Conservation (phyloP, 179 eudicot genomes). For the Heliamphora pulchella region DNA sequence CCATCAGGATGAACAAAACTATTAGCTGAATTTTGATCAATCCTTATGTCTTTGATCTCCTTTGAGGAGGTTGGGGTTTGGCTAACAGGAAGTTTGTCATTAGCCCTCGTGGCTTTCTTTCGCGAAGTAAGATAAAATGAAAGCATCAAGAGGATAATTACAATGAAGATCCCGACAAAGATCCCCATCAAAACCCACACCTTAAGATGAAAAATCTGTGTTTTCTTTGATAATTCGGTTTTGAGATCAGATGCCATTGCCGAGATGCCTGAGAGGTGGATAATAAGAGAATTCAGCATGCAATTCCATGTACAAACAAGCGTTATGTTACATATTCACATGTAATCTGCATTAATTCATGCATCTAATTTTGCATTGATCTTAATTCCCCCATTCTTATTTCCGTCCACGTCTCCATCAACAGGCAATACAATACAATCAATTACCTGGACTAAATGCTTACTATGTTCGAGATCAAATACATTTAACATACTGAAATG, state of each 20-base stretch:
- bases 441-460: neutral
- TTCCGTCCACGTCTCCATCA: neutral
- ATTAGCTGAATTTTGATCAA: constrained; percentile 48
- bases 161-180: constrained; percentile 46
- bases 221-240: constrained; percentile 48
- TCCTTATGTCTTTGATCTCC: constrained; percentile 63
- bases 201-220: constrained; percentile 49
- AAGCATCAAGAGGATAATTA: constrained; percentile 46
- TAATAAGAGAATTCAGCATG: neutral
- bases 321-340: neutral
- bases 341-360: neutral
- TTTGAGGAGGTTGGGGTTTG: constrained; percentile 52
- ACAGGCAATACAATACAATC: neutral
- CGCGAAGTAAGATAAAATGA: constrained; percentile 47
- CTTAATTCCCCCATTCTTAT: neutral
- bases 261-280: constrained; percentile 20
- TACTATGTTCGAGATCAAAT: neutral
- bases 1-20: constrained; percentile 26
- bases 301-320: constrained; percentile 7
- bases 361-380: neutral
- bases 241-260: constrained; percentile 57
- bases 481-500: neutral
- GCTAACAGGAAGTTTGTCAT: constrained; percentile 40
- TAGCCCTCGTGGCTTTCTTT: constrained; percentile 44
- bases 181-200: constrained; percentile 69